phyloP scores from a whole-genome alignment of 768 basidiomycete species.

The Ramaria sp. region DNA sequence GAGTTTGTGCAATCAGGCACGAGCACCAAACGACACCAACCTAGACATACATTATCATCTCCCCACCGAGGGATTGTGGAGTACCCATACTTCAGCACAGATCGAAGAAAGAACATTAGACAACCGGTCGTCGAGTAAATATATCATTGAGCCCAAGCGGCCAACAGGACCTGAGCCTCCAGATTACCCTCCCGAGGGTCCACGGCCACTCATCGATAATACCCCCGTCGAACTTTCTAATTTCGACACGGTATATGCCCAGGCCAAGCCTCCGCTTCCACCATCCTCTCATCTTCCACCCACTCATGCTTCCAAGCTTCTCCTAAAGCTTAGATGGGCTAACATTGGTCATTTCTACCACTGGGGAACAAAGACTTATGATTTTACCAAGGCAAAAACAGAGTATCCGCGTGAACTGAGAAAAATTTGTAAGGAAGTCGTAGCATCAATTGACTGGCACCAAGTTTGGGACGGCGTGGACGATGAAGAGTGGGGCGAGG shows the following conservation, averaged over 20 bases:
- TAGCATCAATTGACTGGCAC: conserved; percentile 58
- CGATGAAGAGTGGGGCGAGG: conserved; percentile 39
- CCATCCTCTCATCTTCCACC: conserved; percentile 56
- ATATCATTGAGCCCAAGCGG: conserved; percentile 36
- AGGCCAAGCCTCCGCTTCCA: conserved; percentile 49
- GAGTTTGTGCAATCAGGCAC: conserved; percentile 68
- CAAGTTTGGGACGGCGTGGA: conserved; percentile 37
- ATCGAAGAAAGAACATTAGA: conserved; percentile 17
- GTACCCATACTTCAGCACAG: conserved; percentile 29
- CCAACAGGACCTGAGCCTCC: conserved; percentile 15
- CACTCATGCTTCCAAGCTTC: conserved; percentile 39
- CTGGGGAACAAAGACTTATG: conserved; percentile 94
- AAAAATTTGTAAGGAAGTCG: conserved; percentile 51
- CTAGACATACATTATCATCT: conserved; percentile 79
- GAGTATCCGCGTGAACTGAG: conserved; percentile 48
- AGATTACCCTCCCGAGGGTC: conserved; percentile 27
- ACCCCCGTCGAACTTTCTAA: conserved; percentile 50
- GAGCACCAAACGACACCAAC: conserved; percentile 77
- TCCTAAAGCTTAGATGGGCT: conserved; percentile 83
- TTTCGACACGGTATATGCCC: conserved; percentile 38
- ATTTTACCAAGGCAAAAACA: conserved; percentile 64
- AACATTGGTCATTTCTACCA: conserved; percentile 96
- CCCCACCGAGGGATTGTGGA: conserved; percentile 74
- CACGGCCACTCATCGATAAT: conserved; percentile 63
- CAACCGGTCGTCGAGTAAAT: neutral